phyloP scores from a whole-genome alignment of 2,329 filamentous ascomycete genomes.

The Aspergillus carbonarius region DNA sequence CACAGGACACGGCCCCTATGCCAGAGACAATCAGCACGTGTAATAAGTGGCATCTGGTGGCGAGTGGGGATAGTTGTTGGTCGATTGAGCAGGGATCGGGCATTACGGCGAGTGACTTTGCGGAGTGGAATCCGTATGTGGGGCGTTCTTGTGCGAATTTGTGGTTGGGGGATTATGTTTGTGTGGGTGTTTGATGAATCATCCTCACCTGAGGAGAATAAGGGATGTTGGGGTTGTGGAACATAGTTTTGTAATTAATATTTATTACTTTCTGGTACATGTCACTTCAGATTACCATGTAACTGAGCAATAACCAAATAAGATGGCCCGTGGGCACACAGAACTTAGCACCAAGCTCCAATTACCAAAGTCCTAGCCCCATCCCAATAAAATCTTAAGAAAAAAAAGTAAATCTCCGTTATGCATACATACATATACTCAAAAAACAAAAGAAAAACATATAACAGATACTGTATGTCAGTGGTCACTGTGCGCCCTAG shows the following conservation, averaged over 20 bases:
- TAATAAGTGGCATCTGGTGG: conserved; percentile 24
- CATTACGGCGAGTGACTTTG: conserved; percentile 17
- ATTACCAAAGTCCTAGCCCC: too few relatives aligned
- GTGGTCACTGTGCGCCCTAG: background rate
- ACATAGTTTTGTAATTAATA: too few relatives aligned
- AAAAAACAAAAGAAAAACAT: background rate
- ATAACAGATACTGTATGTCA: background rate
- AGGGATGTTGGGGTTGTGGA: too few relatives aligned
- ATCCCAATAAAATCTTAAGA: too few relatives aligned
- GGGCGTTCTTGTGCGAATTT: conserved; percentile 19
- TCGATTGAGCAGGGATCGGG: conserved; percentile 20
- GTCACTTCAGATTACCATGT: too few relatives aligned
- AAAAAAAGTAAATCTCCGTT: too few relatives aligned
- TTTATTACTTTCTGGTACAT: too few relatives aligned
- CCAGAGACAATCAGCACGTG: conserved; percentile 21
- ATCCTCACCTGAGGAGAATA: too few relatives aligned
- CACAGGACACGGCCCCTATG: background rate
- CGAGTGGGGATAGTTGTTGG: conserved; percentile 22
- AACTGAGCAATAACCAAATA: too few relatives aligned
- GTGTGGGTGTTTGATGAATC: conserved; percentile 19
- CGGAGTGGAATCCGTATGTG: conserved; percentile 24
- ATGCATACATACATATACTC: too few relatives aligned
- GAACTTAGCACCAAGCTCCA: too few relatives aligned
- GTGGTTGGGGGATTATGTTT: conserved; percentile 24
- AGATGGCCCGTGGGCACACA: too few relatives aligned